Base-by-base conservation (phyloP, 805 yeast species). In the Sugiyamaella mastotermitis region DNA sequence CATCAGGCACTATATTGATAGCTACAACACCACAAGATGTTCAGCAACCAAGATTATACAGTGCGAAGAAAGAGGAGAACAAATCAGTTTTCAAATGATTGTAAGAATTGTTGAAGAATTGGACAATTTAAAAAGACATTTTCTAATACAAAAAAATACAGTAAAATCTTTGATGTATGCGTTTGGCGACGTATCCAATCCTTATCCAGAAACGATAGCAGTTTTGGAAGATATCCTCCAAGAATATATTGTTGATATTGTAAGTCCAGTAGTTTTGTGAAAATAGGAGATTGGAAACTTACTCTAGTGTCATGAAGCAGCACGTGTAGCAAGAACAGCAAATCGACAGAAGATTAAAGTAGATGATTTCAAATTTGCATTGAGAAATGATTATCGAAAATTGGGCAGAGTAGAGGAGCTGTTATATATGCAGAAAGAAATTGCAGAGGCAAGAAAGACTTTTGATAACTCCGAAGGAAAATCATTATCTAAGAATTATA, bases 311-410 rank as follows among this genome's bases (percentile, higher is more conserved):
- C 62, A 74, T 46, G 71, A 72, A 47, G 76, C 80, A 11, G 53
- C 67, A 45, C 52, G 69, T 17, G 64, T 69, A 46, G 68, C 84
- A 24, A 61, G 68, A 28, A 68, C 73, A 3, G 69, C 78, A 1
- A 63, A 64, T 9, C 63, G 86, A 26, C 74, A 68, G 43, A 82
- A 80, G 57, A 68, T 82, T 47, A 77, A 76, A 47, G 76, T 81
- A 13, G 87, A 80, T 30, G 88, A 82, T 52, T 75, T 82, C 60
- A 76, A 74, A 54, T 82, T 80, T 57, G 83, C 81, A 0, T 57
- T 83, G 36, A 61, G 87, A 31, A 70, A 69, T 38, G 90, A 82
- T 50, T 75, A 79, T 2, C 62, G 72, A 10, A 82, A 82, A 52
- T 65, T 80, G 10, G 85, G 84, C 2, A 74, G 90, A 58, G 72